phyloP scores from a whole-genome alignment of 2,329 filamentous ascomycete species.

The Apiospora hydei region DNA sequence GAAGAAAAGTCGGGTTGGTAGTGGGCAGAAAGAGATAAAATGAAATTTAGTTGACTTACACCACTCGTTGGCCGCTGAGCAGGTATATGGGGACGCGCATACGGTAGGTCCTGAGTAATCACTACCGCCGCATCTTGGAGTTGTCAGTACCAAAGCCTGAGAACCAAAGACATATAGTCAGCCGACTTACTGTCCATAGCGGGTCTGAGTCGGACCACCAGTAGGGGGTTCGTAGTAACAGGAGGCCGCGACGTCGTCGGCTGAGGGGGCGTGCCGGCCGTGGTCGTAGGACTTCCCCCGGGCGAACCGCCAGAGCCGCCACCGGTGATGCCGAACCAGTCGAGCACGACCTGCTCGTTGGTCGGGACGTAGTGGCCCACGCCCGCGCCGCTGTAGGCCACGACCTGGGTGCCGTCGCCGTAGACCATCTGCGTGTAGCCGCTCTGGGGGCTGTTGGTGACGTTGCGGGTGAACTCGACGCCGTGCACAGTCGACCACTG shows the following conservation, averaged over 20 bases:
- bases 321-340: constrained; percentile 34
- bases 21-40: not conserved
- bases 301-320: not conserved
- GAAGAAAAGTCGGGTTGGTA: not conserved
- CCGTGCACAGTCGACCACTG: constrained; percentile 49
- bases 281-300: not conserved
- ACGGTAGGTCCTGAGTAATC: constrained; percentile 5
- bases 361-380: constrained; percentile 32
- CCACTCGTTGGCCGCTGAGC: constrained; percentile 1
- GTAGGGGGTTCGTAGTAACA: not conserved
- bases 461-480: constrained; percentile 27
- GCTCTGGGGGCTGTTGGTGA: constrained; percentile 30
- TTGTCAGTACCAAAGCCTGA: not conserved
- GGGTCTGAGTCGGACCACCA: not conserved
- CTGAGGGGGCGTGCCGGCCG: not conserved
- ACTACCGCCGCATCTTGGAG: constrained; percentile 1
- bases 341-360: constrained; percentile 33
- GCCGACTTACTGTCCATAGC: not conserved
- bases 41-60: not conserved
- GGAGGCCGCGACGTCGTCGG: not conserved
- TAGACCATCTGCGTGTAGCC: constrained; percentile 34
- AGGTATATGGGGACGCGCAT: not conserved
- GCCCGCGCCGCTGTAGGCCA: constrained; percentile 32
- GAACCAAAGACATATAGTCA: not conserved
- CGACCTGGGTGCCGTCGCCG: constrained; percentile 34